Base-by-base conservation (phyloP, 257 asterid genomes). In the Solanum peruvianum region DNA sequence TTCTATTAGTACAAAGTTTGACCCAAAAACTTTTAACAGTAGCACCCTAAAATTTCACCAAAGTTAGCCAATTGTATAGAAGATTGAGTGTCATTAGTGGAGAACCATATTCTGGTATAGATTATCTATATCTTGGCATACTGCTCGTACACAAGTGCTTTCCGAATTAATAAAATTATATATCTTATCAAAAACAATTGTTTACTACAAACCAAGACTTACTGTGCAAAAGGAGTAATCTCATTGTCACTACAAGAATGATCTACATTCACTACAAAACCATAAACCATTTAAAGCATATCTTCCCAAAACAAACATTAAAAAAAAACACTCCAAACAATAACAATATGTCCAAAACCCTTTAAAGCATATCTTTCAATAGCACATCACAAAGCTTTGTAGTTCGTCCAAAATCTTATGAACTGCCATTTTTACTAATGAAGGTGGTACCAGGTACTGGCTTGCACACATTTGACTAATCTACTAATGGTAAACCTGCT, bases 141-240 rank as follows among this genome's bases (percentile, higher is more conserved):
- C 47, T 72, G 15, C 27, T 72, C 1, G 80, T 20, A 35, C n/a
- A 72, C 2, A 16, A 72, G 47, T 5, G 47, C 4, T 35, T 72
- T 35, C 47, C 47, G 7, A 72, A 35, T 72, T 35, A 35, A 35
- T 4, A 35, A 31, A 70, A 35, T 1, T 72, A 35, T 35, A 20
- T 72, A 35, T 72, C 80, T 72, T 33, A 33, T 72, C 47, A 35
- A 72, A 72, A 2, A 35, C 11, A 70, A 70, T 70, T 70, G 77
- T 0, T 70, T 16, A 70, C 25, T 70, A 33, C 15, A 35, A 35
- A 35, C 27, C 80, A 35, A 72, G 29, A 72, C 80, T 72, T 35
- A 72, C 47, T 35, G 98, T 94, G 96, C 96, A 86, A 94, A 97
- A 93, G 95, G 98, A 16, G 92, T 42, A 86, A 93, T 72, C 18